These are phyloP conservation scores for Actinomucor elegans DNA, from an alignment of 371 early-diverging fungal species.

Conservation along the genomic window DNA sequence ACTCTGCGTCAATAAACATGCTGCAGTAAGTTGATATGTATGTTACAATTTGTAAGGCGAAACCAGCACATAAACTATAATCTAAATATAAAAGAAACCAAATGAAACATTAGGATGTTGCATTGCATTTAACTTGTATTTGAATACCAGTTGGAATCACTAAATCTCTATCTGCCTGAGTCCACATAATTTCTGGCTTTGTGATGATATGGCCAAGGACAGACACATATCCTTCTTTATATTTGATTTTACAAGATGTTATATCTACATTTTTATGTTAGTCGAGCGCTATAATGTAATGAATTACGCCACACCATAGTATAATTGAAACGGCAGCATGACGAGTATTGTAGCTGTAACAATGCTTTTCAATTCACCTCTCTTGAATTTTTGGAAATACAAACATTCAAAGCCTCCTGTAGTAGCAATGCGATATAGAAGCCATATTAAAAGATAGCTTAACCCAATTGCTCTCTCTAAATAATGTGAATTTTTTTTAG, in stretches of 20 bases:
- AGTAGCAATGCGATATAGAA: slow-evolving; percentile 32
- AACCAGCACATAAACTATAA: slow-evolving; percentile 38
- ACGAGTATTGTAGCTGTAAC: slow-evolving; percentile 40
- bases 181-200: slow-evolving; percentile 47
- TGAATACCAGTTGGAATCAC: slow-evolving; percentile 43
- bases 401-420: slow-evolving; percentile 39
- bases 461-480: slow-evolving; percentile 43
- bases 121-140: background rate
- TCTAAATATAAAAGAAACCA: background rate
- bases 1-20: background rate
- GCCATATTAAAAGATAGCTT: slow-evolving; percentile 36
- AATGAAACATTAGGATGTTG: background rate
- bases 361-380: slow-evolving; percentile 50
- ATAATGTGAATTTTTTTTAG: background rate
- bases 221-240: slow-evolving; percentile 45
- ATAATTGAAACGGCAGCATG: slow-evolving; percentile 50
- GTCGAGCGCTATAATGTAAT: background rate
- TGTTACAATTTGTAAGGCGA: slow-evolving; percentile 41
- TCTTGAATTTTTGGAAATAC: slow-evolving; percentile 23
- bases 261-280: no score
- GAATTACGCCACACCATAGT: slow-evolving; percentile 34
- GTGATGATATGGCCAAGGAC: slow-evolving; percentile 28
- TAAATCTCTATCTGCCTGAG: slow-evolving; percentile 34
- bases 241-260: slow-evolving; percentile 47
- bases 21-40: no score